Conservation (phyloP, 78 protist species). For the Dictyostelium intermedium region DNA sequence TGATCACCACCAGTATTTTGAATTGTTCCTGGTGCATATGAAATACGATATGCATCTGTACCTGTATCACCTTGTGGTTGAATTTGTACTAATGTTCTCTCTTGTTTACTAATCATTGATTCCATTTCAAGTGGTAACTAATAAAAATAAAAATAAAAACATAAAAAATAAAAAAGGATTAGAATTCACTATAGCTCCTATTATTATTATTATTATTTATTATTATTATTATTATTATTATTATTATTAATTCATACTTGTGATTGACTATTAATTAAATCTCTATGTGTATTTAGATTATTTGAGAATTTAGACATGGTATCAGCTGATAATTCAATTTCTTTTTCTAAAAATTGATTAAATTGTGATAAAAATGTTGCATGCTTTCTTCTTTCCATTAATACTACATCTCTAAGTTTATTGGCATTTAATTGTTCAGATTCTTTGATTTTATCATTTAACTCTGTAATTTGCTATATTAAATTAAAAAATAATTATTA, state of each 20-base stretch:
- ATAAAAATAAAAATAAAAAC: background rate
- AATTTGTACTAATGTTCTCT: constrained; percentile 75
- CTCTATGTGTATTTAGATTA: constrained; percentile 23
- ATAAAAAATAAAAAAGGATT: too few species aligned
- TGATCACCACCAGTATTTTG: constrained; percentile 4
- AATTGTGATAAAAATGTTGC: constrained; percentile 79
- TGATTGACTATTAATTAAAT: constrained; percentile 57
- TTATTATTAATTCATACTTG: constrained; percentile 15
- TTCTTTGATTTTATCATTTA: constrained; percentile 74
- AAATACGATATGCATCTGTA: constrained; percentile 54
- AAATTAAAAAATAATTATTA: background rate
- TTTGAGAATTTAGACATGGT: background rate
- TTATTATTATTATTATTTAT: too few species aligned
- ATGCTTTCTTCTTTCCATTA: constrained; percentile 68
- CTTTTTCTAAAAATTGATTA: constrained; percentile 72
- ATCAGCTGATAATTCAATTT: constrained; percentile 49
- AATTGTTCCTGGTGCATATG: constrained; percentile 62
- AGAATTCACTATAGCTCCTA: too few species aligned
- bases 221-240: background rate
- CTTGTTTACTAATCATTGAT: constrained; percentile 69
- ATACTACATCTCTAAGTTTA: constrained; percentile 66
- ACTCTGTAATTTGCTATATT: constrained; percentile 57
- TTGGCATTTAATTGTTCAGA: constrained; percentile 73
- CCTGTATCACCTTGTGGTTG: constrained; percentile 65
- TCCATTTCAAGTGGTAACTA: constrained; percentile 61